Percentiles rank a stretch among this genome's conserved stretches.
Evolutionary conservation across 495 filamentous ascomycete species (phyloP).

Genomic region (Xylaria longipes): DNA sequence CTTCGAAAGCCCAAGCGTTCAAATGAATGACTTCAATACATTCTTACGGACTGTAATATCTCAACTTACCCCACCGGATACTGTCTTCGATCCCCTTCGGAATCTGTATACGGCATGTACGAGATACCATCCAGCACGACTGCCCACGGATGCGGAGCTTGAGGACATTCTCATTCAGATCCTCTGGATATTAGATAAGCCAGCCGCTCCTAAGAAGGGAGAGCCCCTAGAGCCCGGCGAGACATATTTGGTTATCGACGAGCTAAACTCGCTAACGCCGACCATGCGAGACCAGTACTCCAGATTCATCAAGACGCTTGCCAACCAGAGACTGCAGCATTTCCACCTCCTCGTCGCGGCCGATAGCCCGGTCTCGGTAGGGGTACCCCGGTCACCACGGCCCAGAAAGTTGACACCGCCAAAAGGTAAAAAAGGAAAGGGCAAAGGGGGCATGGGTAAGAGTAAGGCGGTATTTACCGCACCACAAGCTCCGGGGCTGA

Average conservation of each 20-base stretch:
- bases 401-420: neutral
- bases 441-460: neutral
- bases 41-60: conserved; percentile 16
- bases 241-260: conserved; percentile 15
- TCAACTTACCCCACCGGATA: neutral
- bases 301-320: neutral
- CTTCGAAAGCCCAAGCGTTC: neutral
- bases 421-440: neutral
- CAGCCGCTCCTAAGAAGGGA: neutral
- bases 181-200: neutral
- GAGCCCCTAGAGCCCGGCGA: neutral
- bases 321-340: neutral
- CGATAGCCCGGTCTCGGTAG: neutral
- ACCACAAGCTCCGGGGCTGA: neutral
- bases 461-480: neutral
- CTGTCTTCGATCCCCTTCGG: neutral
- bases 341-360: conserved; percentile 11
- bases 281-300: conserved; percentile 5
- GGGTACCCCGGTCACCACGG: neutral
- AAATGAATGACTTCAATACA: neutral
- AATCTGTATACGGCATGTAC: neutral
- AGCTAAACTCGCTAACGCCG: neutral
- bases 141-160: neutral
- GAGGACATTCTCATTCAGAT: neutral
- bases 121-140: conserved; percentile 3